A percentile compares a stretch with the other conserved stretches of the same genome.
Evolutionary conservation across 768 basidiomycete species (phyloP).

Genomic region (Lentinula lateritia): DNA sequence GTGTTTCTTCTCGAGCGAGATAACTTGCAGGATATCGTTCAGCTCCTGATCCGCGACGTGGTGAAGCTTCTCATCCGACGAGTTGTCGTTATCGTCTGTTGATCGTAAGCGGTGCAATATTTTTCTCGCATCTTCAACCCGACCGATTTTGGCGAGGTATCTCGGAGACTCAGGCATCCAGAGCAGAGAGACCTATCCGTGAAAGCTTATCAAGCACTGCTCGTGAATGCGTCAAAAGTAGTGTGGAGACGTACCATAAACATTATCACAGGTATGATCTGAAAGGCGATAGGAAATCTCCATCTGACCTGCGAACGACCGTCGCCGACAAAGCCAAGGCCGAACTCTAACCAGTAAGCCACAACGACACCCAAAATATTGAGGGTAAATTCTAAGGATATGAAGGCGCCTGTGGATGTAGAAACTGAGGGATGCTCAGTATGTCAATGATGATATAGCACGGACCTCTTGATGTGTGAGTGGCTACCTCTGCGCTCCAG

Average conservation of each 20-base stretch:
- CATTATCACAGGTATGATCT: conserved; percentile 31
- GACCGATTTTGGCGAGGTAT: conserved; percentile 35
- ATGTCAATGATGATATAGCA: not conserved
- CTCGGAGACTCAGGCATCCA: conserved; percentile 34
- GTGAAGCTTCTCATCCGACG: conserved; percentile 9
- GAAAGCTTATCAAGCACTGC: not conserved
- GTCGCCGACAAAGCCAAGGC: conserved; percentile 36
- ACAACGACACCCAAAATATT: conserved; percentile 37
- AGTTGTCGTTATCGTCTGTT: conserved; percentile 11
- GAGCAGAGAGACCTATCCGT: conserved; percentile 21
- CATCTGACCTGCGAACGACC: conserved; percentile 31
- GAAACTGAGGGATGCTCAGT: no score
- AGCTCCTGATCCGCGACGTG: conserved; percentile 24
- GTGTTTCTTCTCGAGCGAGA: conserved; percentile 33
- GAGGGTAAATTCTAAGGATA: conserved; percentile 37
- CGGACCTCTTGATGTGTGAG: conserved; percentile 33
- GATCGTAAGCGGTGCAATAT: conserved; percentile 29
- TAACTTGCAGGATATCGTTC: conserved; percentile 31
- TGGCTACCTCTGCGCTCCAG: conserved; percentile 40
- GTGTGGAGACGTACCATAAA: conserved; percentile 26
- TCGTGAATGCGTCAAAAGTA: not conserved
- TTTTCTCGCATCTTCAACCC: conserved; percentile 28
- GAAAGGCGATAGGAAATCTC: conserved; percentile 41
- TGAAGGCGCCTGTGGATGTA: conserved; percentile 29
- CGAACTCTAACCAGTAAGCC: conserved; percentile 42